A percentile compares a stretch with the other conserved stretches of the same genome.
Evolutionary conservation across 2,329 filamentous ascomycete species (phyloP).

Genomic region (Emydomyces testavorans): DNA sequence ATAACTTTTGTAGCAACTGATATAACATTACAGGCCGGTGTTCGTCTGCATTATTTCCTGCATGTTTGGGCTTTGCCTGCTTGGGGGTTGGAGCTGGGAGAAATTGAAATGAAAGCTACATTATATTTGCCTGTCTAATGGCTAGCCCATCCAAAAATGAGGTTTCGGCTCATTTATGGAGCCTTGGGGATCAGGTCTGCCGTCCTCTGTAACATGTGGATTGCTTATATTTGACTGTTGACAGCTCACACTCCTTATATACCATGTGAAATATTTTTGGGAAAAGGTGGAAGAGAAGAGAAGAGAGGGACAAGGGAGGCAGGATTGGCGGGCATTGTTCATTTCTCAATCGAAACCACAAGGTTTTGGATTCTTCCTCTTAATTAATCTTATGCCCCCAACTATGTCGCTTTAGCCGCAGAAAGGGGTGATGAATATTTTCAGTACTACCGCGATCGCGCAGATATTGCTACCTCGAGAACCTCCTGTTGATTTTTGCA

Average conservation of each 20-base stretch:
- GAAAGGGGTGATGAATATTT: too few species aligned
- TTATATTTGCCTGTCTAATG: background rate
- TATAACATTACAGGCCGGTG: background rate
- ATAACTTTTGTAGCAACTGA: background rate
- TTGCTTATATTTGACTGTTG: background rate
- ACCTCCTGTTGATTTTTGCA: conserved; percentile 40
- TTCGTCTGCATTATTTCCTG: background rate
- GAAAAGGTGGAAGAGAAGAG: too few species aligned
- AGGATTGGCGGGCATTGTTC: too few species aligned
- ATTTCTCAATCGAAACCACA: too few species aligned
- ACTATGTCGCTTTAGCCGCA: too few species aligned
- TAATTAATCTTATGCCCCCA: too few species aligned
- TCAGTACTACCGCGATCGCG: background rate
- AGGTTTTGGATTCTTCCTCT: too few species aligned
- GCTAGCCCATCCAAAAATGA: background rate
- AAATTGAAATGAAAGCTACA: background rate
- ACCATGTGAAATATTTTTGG: too few species aligned
- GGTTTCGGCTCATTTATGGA: background rate
- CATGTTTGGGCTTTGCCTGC: background rate
- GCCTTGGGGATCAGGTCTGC: background rate
- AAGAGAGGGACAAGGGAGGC: too few species aligned
- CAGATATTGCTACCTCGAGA: conserved; percentile 28
- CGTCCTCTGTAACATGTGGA: background rate
- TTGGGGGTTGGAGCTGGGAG: background rate
- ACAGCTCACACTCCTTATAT: too few species aligned